Evolutionary conservation across 2,329 filamentous ascomycete species (phyloP).

Genomic region (Curvularia sp.): DNA sequence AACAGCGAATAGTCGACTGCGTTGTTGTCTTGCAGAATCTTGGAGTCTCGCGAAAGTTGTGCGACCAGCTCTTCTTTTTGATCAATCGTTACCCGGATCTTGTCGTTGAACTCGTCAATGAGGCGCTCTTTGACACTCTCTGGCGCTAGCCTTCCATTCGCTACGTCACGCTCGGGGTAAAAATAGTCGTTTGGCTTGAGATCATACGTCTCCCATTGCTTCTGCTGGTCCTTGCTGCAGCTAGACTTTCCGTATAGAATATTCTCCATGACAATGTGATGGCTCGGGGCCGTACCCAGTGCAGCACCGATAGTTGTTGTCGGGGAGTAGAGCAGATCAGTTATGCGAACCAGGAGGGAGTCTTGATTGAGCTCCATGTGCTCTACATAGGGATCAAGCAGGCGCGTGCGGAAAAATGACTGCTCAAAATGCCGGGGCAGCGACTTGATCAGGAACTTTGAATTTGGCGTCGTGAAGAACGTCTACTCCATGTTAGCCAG

Average conservation of each 20-base stretch:
- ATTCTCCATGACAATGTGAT: conserved; percentile 82
- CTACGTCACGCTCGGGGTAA: conserved; percentile 75
- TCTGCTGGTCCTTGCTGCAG: conserved; percentile 50
- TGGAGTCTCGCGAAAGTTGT: conserved; percentile 67
- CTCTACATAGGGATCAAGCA: conserved; percentile 68
- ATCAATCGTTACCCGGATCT: conserved; percentile 63
- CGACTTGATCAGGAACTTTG: conserved; percentile 74
- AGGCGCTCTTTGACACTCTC: conserved; percentile 70
- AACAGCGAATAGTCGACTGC: conserved; percentile 80
- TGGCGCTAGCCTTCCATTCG: conserved; percentile 67
- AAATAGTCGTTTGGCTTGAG: conserved; percentile 78
- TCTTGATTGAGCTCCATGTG: conserved; percentile 67
- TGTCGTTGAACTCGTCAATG: conserved; percentile 72
- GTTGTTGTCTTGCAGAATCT: conserved; percentile 66
- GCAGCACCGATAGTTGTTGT: conserved; percentile 65
- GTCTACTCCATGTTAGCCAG: conserved; percentile 54
- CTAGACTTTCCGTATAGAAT: conserved; percentile 65
- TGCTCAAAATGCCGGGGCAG: conserved; percentile 74
- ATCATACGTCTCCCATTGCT: conserved; percentile 74
- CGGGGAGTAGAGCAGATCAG: conserved; percentile 68
- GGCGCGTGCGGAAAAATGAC: conserved; percentile 70
- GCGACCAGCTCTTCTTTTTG: conserved; percentile 64
- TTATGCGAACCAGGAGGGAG: conserved; percentile 73
- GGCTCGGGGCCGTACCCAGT: conserved; percentile 67
- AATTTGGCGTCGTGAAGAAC: conserved; percentile 72